Evolutionary conservation across 495 filamentous ascomycete species (phyloP).

Genomic region (Letharia lupina): DNA sequence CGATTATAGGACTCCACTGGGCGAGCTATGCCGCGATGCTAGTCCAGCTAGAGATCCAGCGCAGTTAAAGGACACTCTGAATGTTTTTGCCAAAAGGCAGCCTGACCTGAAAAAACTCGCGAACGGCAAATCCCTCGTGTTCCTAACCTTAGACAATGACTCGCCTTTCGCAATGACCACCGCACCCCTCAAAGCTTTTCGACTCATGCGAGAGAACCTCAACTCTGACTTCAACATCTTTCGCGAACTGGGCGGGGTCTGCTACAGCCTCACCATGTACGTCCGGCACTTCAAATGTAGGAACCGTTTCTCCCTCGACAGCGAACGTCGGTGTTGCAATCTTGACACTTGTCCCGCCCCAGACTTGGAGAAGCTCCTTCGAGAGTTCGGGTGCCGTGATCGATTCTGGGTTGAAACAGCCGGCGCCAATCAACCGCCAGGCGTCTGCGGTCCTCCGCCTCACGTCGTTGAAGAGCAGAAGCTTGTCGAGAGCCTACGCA

Average conservation of each 20-base stretch:
- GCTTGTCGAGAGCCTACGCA: slow-evolving; percentile 9
- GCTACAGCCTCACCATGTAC: slow-evolving; percentile 20
- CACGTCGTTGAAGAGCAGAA: slow-evolving; percentile 9
- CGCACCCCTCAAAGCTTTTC: slow-evolving; percentile 9
- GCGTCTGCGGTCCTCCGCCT: slow-evolving; percentile 8
- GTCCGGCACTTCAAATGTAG: slow-evolving; percentile 20
- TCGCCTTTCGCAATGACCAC: slow-evolving; percentile 10
- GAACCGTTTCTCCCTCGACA: background rate
- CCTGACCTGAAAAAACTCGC: slow-evolving; percentile 8
- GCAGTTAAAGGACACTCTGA: slow-evolving; percentile 15
- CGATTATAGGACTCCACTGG: slow-evolving; percentile 16
- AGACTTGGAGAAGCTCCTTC: slow-evolving; percentile 19
- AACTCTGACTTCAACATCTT: slow-evolving; percentile 18
- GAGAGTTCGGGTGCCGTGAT: slow-evolving; percentile 12
- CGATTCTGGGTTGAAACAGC: slow-evolving; percentile 17
- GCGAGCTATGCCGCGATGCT: slow-evolving; percentile 16
- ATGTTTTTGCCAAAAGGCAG: slow-evolving; percentile 7
- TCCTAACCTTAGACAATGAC: slow-evolving; percentile 19
- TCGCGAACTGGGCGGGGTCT: slow-evolving; percentile 4
- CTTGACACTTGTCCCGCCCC: slow-evolving; percentile 10
- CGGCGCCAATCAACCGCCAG: slow-evolving; percentile 16
- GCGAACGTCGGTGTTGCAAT: slow-evolving; percentile 15
- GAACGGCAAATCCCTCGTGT: slow-evolving; percentile 5
- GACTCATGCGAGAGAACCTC: slow-evolving; percentile 6
- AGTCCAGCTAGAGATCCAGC: slow-evolving; percentile 6